These are phyloP conservation scores for Pseudophaeomoniella oleicola DNA, from an alignment of 2,329 filamentous ascomycete genomes.

Conservation along the genomic window DNA sequence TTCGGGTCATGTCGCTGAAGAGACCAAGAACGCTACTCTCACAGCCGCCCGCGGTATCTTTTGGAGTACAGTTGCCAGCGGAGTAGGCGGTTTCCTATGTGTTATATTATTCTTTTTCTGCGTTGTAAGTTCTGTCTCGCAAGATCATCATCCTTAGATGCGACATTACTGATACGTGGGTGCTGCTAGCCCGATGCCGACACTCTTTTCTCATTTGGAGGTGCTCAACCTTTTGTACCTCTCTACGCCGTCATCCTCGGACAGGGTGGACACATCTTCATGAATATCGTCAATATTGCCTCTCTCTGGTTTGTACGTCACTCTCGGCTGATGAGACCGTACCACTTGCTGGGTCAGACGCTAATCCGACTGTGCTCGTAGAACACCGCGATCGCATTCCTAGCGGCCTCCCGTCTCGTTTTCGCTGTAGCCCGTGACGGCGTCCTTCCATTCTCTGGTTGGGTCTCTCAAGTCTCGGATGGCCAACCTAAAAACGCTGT, in stretches of 20 bases:
- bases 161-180: slow-evolving; percentile 5
- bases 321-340: too few relatives aligned
- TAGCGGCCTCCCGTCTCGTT: slow-evolving; percentile 46
- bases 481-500: slow-evolving; percentile 48
- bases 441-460: slow-evolving; percentile 26
- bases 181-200: slow-evolving; percentile 35
- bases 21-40: slow-evolving; percentile 42
- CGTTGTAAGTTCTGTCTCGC: slow-evolving; percentile 20
- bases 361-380: too few relatives aligned
- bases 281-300: slow-evolving; percentile 43
- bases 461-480: slow-evolving; percentile 39
- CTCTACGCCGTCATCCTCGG: slow-evolving; percentile 44
- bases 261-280: slow-evolving; percentile 42
- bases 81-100: slow-evolving; percentile 27
- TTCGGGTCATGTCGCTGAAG: slow-evolving; percentile 45
- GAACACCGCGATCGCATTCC: slow-evolving; percentile 46
- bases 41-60: slow-evolving; percentile 46
- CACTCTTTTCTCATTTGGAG: slow-evolving; percentile 37
- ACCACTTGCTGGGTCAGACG: too few relatives aligned
- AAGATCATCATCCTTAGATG: background rate
- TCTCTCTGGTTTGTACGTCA: slow-evolving; percentile 36
- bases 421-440: slow-evolving; percentile 49
- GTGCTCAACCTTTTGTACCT: slow-evolving; percentile 43
- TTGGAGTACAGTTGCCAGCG: slow-evolving; percentile 38
- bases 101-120: slow-evolving; percentile 48